Evolutionary conservation across 2,329 filamentous ascomycete genomes (phyloP).

Genomic region (Xylariaceae sp.): DNA sequence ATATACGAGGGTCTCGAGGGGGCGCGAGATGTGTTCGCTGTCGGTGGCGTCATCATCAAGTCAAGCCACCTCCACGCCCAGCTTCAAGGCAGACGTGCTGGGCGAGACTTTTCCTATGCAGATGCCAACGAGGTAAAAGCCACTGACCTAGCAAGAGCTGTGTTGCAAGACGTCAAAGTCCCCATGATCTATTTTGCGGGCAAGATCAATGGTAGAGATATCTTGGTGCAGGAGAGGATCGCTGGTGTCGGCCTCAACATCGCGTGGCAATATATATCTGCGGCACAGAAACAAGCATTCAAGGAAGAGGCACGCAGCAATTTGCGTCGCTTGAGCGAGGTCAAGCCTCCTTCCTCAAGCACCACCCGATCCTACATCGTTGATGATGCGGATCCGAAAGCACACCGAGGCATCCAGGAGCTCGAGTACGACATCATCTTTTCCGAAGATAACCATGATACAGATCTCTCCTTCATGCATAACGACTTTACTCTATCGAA

Average conservation of each 20-base stretch:
- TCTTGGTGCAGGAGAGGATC: conserved; percentile 17
- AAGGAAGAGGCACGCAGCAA: conserved; percentile 16
- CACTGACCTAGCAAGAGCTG: conserved; percentile 5
- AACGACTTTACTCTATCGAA: conserved; percentile 18
- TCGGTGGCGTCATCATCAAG: conserved; percentile 38
- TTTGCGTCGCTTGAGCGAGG: conserved; percentile 5
- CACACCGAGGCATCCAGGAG: conserved; percentile 3
- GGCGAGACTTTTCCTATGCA: conserved; percentile 12
- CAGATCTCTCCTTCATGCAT: conserved; percentile 16
- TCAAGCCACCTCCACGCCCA: conserved; percentile 21
- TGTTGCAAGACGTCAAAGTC: conserved; percentile 12
- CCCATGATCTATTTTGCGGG: conserved; percentile 13
- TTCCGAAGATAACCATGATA: conserved; percentile 3
- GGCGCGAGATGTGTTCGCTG: conserved; percentile 39
- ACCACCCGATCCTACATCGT: conserved; percentile 4
- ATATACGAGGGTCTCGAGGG: conserved; percentile 33
- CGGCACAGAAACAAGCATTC: conserved; percentile 12
- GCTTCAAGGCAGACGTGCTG: background rate
- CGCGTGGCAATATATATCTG: conserved; percentile 17
- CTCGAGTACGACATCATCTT: conserved; percentile 11
- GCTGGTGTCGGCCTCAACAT: conserved; percentile 15
- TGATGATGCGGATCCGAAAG: conserved; percentile 3
- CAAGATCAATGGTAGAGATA: conserved; percentile 15
- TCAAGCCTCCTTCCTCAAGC: background rate
- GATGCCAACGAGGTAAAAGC: conserved; percentile 17